phyloP scores from a whole-genome alignment of 2,329 filamentous ascomycete species.

The Cordyceps cateniannulata region DNA sequence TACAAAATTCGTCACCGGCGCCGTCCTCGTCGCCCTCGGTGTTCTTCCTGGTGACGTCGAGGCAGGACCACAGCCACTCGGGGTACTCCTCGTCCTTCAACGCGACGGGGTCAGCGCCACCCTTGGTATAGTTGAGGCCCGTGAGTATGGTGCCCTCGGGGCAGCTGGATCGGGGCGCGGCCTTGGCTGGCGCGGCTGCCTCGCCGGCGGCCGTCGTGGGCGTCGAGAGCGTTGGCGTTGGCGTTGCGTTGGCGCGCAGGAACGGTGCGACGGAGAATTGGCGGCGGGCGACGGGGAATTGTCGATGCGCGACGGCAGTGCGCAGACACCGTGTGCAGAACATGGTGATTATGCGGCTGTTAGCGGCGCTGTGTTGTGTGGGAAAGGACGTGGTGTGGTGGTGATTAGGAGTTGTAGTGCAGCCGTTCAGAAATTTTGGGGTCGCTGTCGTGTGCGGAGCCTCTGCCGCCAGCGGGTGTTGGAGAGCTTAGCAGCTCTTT shows the following conservation, averaged over 20 bases:
- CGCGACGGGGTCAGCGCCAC: slow-evolving; percentile 65
- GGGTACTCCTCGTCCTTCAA: slow-evolving; percentile 71
- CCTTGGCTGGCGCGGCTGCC: slow-evolving; percentile 18
- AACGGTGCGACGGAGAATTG: slow-evolving; percentile 35
- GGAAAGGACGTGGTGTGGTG: slow-evolving; percentile 18
- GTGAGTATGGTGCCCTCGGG: slow-evolving; percentile 62
- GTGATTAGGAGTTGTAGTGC: background rate
- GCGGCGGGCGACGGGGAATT: slow-evolving; percentile 28
- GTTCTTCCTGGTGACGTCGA: slow-evolving; percentile 54
- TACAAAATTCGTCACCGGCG: slow-evolving; percentile 75
- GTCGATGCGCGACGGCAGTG: slow-evolving; percentile 27
- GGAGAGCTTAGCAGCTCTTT: background rate
- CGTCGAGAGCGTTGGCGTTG: slow-evolving; percentile 31
- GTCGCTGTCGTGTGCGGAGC: slow-evolving; percentile 22
- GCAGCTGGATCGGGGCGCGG: slow-evolving; percentile 43
- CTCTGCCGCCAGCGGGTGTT: background rate
- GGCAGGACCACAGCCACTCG: slow-evolving; percentile 69
- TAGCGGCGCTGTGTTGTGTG: slow-evolving; percentile 11
- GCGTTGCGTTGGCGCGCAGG: slow-evolving; percentile 30
- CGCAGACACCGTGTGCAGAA: slow-evolving; percentile 45
- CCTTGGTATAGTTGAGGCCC: slow-evolving; percentile 74
- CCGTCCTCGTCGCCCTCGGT: slow-evolving; percentile 43
- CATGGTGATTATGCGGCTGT: slow-evolving; percentile 22
- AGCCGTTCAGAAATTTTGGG: slow-evolving; percentile 13
- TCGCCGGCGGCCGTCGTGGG: slow-evolving; percentile 27